Percentiles rank a stretch among this genome's conserved stretches.
Conservation (phyloP, 2,329 filamentous ascomycete species). For the Venturia nashicola region DNA sequence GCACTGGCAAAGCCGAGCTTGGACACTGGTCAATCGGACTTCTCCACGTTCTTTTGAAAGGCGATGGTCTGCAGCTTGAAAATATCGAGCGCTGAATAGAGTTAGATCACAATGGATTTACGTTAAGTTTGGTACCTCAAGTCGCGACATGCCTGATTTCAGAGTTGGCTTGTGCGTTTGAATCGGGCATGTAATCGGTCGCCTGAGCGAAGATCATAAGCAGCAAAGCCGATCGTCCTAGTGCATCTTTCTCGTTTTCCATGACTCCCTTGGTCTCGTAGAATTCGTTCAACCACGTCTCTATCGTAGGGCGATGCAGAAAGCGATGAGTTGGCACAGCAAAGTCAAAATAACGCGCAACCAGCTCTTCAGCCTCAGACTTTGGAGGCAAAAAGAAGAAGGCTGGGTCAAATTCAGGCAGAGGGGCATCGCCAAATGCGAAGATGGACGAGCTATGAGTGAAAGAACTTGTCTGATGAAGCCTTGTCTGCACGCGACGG, state of each 20-base stretch:
- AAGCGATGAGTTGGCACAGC: slow-evolving; percentile 32
- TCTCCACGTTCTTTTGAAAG: slow-evolving; percentile 21
- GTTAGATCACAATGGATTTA: neutral
- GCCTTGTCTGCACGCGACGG: slow-evolving; percentile 36
- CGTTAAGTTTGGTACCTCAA: neutral
- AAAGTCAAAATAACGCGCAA: slow-evolving; percentile 31
- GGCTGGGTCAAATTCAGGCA: slow-evolving; percentile 32
- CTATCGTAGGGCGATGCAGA: slow-evolving; percentile 30
- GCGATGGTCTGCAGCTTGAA: slow-evolving; percentile 20
- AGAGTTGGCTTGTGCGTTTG: neutral
- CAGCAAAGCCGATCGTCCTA: slow-evolving; percentile 33
- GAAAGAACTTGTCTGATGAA: slow-evolving; percentile 28
- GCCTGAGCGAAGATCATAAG: slow-evolving; percentile 43
- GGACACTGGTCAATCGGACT: slow-evolving; percentile 24
- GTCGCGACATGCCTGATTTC: neutral
- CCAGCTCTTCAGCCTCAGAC: slow-evolving; percentile 16
- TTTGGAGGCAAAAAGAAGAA: slow-evolving; percentile 30
- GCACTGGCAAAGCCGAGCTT: slow-evolving; percentile 28
- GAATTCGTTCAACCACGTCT: slow-evolving; percentile 30
- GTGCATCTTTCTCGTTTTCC: slow-evolving; percentile 26
- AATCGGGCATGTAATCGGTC: slow-evolving; percentile 27
- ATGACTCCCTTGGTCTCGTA: slow-evolving; percentile 33
- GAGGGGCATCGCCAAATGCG: slow-evolving; percentile 37
- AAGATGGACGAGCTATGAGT: slow-evolving; percentile 34
- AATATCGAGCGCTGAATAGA: slow-evolving; percentile 16